Base-by-base conservation (phyloP, 2,329 filamentous ascomycete species). In the Stagonosporopsis rhizophila region DNA sequence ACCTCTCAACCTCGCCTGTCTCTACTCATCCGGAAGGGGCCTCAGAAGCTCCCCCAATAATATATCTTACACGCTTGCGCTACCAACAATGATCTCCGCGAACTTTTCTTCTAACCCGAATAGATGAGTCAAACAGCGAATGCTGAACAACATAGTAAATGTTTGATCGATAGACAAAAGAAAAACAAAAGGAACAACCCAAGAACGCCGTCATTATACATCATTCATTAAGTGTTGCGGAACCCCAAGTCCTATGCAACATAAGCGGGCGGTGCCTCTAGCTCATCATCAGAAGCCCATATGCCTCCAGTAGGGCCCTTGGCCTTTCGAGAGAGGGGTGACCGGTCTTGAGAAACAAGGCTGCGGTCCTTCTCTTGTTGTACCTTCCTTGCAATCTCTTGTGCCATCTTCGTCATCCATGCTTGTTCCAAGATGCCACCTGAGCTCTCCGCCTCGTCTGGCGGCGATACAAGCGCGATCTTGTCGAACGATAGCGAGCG, bases 341-440 rank as follows among this genome's bases (percentile, higher is more conserved):
- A 52, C 2, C 49, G 41, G 22, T 58, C 54, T 34, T 44, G 54
- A 35, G 54, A 49, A 34, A 34, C 23, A 7, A 27, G 32, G 8
- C 48, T 56, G 27, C 70, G 68, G 6, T 74, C 77, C 77, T 96
- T 95, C 78, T 96, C 91, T 65, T 96, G 91, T 64, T 94, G 91
- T 62, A 96, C 92, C 52, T 91, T 89, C 46, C 88, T 83, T 32
- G 92, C 92, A 67, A 98, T 94, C 76, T 98, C 95, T 61, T 88
- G 89, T 5, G 94, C 93, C 86, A 99, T 95, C 80, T 96, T 95
- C 80, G 89, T 87, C 78, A 95, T 89, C 90, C 91, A 95, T 2
- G 90, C 91, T 74, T 92, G 89, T 72, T 92, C 89, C 23, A 91
- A 80, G 44, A 92, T 90, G 17, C 81, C 81, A 14, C 81, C 63